Conservation (phyloP, 371 early-diverging fungal genomes). For the Coemansia sp. region DNA sequence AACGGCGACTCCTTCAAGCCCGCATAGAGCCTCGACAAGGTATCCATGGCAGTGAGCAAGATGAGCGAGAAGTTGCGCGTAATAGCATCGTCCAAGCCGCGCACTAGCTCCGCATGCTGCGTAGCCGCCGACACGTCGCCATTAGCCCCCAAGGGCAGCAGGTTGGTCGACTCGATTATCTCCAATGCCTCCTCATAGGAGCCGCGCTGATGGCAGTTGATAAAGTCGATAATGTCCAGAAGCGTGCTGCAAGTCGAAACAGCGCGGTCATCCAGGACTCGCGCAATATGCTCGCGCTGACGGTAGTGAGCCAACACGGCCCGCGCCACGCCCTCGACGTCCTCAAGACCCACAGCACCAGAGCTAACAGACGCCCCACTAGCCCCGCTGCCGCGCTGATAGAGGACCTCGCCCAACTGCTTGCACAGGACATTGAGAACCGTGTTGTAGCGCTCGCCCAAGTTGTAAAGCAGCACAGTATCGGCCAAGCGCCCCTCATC, state of each 20-base stretch:
- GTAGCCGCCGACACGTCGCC: constrained; percentile 58
- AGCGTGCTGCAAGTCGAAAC: constrained; percentile 58
- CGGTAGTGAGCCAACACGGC: constrained; percentile 57
- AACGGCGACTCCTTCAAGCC: constrained; percentile 55
- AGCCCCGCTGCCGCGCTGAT: constrained; percentile 21
- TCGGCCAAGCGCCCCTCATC: constrained; percentile 69
- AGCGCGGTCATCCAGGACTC: constrained; percentile 48
- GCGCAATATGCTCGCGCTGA: constrained; percentile 53
- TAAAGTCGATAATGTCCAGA: constrained; percentile 61
- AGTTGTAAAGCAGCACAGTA: constrained; percentile 74
- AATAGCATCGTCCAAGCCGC: constrained; percentile 66
- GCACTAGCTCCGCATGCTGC: constrained; percentile 65
- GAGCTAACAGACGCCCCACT: neutral
- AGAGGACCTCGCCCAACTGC: constrained; percentile 70
- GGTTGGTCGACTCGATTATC: constrained; percentile 54
- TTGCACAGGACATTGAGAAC: constrained; percentile 75
- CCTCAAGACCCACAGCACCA: constrained; percentile 16
- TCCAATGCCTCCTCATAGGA: constrained; percentile 58
- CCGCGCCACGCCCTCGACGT: constrained; percentile 54
- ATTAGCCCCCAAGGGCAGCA: constrained; percentile 69
- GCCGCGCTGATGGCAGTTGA: constrained; percentile 54
- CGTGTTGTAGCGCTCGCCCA: constrained; percentile 72
- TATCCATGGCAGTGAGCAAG: constrained; percentile 70
- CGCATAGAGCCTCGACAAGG: constrained; percentile 60
- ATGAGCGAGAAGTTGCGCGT: constrained; percentile 76